Evolutionary conservation across 768 basidiomycete genomes (phyloP).

Genomic region (Pholiota conissans): DNA sequence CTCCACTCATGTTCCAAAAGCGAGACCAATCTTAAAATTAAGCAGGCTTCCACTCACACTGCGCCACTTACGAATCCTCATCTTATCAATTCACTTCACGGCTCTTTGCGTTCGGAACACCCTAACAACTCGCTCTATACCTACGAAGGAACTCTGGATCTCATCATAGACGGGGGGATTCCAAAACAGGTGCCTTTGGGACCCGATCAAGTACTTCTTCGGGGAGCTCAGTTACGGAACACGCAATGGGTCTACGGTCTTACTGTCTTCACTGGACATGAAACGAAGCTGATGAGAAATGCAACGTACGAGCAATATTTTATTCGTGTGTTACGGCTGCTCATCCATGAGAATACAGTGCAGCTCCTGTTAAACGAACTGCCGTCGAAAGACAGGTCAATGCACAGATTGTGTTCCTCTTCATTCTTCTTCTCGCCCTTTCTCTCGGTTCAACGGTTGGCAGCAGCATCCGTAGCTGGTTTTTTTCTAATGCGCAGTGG

Average conservation of each 20-base stretch:
- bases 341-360: slow-evolving; percentile 43
- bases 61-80: slow-evolving; percentile 74
- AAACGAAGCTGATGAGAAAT: slow-evolving; percentile 98
- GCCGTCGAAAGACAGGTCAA: slow-evolving; percentile 97
- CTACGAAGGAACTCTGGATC: slow-evolving; percentile 81
- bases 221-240: slow-evolving; percentile 94
- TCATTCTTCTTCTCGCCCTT: slow-evolving; percentile 81
- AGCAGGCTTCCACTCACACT: slow-evolving; percentile 88
- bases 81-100: slow-evolving; percentile 70
- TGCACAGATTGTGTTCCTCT: slow-evolving; percentile 92
- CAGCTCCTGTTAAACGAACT: slow-evolving; percentile 95
- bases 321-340: not conserved
- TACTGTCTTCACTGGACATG: slow-evolving; percentile 93
- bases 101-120: slow-evolving; percentile 90
- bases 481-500: slow-evolving; percentile 87
- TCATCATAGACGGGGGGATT: slow-evolving; percentile 53
- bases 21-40: slow-evolving; percentile 99
- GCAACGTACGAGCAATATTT: slow-evolving; percentile 72
- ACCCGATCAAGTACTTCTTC: slow-evolving; percentile 90
- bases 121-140: slow-evolving; percentile 98
- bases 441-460: slow-evolving; percentile 93
- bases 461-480: slow-evolving; percentile 88
- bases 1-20: slow-evolving; percentile 35
- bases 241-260: slow-evolving; percentile 96
- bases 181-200: slow-evolving; percentile 87